phyloP scores from a whole-genome alignment of 768 basidiomycete genomes.

The Harrya chromipes region DNA sequence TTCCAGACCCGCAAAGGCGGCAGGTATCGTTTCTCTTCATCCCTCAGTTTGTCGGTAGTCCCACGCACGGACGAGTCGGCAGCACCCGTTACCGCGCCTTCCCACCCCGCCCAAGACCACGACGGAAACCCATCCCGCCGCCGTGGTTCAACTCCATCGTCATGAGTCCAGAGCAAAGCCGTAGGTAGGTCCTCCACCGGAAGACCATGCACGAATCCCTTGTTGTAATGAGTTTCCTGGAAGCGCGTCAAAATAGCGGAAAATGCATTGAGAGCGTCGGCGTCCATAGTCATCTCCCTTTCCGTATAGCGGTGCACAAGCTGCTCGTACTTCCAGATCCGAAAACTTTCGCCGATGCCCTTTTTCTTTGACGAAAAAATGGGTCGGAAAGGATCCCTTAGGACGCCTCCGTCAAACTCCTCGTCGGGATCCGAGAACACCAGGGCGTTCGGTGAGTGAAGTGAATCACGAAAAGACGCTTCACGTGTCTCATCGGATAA shows the following conservation, averaged over 20 bases:
- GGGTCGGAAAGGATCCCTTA: slow-evolving; percentile 1
- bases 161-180: neutral
- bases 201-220: neutral
- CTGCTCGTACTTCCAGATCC: neutral
- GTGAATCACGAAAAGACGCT: neutral
- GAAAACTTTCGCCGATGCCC: neutral
- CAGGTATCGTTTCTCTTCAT: neutral
- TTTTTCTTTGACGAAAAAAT: neutral
- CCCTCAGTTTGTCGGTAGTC: neutral
- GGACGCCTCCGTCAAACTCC: neutral
- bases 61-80: neutral
- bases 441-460: neutral
- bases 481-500: neutral
- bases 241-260: neutral
- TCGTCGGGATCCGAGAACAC: neutral
- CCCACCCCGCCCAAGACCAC: slow-evolving; percentile 6
- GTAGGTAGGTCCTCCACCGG: slow-evolving; percentile 1
- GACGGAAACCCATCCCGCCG: slow-evolving; percentile 1
- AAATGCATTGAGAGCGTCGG: neutral
- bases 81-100: neutral
- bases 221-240: neutral
- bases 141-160: neutral
- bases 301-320: neutral
- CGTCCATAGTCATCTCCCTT: neutral
- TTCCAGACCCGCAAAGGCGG: neutral